Percentiles rank a stretch among this genome's conserved stretches.
Evolutionary conservation across 352 stramenopile genomes (phyloP).

Genomic region (Salisapilia sapeloensis): DNA sequence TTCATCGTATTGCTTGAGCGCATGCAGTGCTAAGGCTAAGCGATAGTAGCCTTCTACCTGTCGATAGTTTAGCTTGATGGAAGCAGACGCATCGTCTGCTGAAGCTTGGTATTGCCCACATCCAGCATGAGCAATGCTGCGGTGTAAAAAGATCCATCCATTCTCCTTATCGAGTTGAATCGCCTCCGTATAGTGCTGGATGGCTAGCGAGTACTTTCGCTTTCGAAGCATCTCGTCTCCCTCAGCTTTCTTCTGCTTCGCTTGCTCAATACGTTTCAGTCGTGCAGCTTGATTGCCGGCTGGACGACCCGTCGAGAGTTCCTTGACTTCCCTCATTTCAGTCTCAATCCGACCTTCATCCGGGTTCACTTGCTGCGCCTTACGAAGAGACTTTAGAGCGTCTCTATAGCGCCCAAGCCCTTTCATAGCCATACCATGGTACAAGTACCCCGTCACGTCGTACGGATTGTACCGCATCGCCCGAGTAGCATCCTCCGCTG

Average conservation of each 20-base stretch:
- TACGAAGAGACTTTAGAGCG: conserved; percentile 37
- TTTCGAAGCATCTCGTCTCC: conserved; percentile 26
- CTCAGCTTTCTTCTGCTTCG: conserved; percentile 10
- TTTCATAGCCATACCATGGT: conserved; percentile 84
- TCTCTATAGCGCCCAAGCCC: conserved; percentile 58
- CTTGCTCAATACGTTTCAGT: conserved; percentile 1
- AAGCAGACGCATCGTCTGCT: conserved; percentile 32
- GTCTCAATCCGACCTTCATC: conserved; percentile 45
- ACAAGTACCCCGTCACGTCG: conserved; percentile 89
- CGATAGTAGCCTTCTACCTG: conserved; percentile 40
- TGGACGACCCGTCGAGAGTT: conserved; percentile 5
- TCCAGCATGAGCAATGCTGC: conserved; percentile 24
- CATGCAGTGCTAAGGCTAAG: conserved; percentile 23
- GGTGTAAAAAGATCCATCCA: conserved; percentile 29
- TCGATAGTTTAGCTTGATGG: conserved; percentile 40
- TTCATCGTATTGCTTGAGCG: conserved; percentile 21
- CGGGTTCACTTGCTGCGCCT: conserved; percentile 54
- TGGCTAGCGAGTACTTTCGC: conserved; percentile 24
- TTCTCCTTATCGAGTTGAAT: conserved; percentile 27
- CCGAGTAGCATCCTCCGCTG: conserved; percentile 71
- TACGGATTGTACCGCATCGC: conserved; percentile 88
- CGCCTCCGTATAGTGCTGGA: conserved; percentile 28
- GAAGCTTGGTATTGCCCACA: conserved; percentile 14
- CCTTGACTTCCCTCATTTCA: conserved; percentile 31
- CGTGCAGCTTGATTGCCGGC: neutral